Conservation (phyloP, 78 protist species). For the Dictyostelium firmibasis region DNA sequence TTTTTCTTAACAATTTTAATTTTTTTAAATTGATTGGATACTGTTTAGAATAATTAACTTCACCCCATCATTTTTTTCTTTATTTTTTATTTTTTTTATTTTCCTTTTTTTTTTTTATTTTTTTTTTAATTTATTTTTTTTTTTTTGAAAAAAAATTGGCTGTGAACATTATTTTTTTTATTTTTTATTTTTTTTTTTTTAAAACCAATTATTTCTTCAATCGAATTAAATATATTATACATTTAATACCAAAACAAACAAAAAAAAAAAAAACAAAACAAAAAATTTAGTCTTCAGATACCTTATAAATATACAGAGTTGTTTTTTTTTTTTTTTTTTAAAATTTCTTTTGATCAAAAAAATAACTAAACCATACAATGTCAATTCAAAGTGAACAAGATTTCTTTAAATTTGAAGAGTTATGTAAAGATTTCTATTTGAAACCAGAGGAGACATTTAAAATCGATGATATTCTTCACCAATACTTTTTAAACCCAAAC, state of each 20-base stretch:
- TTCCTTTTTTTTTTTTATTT: too few species aligned
- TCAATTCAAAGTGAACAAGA: conserved; percentile 69
- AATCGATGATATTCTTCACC: conserved; percentile 49
- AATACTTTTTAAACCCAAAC: conserved; percentile 65
- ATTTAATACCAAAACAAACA: neutral
- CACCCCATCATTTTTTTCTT: too few species aligned
- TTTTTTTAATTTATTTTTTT: too few species aligned
- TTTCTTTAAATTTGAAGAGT: conserved; percentile 40
- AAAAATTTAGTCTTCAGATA: too few species aligned
- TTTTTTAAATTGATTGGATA: too few species aligned
- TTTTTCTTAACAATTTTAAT: neutral
- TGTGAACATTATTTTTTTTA: neutral
- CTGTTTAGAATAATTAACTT: too few species aligned
- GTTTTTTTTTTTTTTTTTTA: too few species aligned
- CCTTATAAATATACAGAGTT: too few species aligned
- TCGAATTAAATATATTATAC: neutral
- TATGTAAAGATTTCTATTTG: conserved; percentile 43
- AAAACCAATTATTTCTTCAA: neutral
- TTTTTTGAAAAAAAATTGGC: neutral
- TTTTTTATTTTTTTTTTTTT: neutral
- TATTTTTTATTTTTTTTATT: too few species aligned
- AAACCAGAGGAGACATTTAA: conserved; percentile 30
- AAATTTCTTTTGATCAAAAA: too few species aligned
- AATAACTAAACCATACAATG: neutral
- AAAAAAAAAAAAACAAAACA: neutral